Conservation (phyloP, 108 stramenopile genomes). For the Cyclotella cryptica region DNA sequence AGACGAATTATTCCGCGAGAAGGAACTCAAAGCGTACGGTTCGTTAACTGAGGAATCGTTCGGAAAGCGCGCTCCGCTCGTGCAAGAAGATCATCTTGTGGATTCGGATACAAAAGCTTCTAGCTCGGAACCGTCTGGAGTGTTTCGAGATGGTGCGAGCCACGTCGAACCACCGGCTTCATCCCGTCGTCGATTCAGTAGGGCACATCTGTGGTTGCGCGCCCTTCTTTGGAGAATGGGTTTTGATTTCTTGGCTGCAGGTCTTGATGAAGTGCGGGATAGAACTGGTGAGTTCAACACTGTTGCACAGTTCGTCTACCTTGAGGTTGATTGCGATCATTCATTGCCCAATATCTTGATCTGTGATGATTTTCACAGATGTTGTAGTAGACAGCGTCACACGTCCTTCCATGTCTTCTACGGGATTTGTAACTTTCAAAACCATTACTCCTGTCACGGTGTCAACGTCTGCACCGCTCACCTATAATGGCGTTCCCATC, state of each 20-base stretch:
- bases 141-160: neutral
- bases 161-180: neutral
- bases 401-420: conserved; percentile 57
- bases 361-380: conserved; percentile 10
- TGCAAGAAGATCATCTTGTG: conserved; percentile 32
- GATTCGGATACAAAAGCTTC: conserved; percentile 11
- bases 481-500: conserved; percentile 52
- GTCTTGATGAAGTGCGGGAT: conserved; percentile 42
- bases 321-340: neutral
- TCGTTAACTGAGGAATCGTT: neutral
- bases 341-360: neutral
- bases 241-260: conserved; percentile 52
- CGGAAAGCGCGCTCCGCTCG: conserved; percentile 24
- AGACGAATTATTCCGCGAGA: conserved; percentile 20
- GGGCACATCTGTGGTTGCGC: conserved; percentile 29
- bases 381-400: conserved; percentile 59
- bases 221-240: conserved; percentile 50
- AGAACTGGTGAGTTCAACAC: conserved; percentile 21
- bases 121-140: neutral
- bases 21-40: conserved; percentile 17
- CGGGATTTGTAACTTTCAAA: conserved; percentile 70
- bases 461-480: conserved; percentile 51
- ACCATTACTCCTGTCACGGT: conserved; percentile 56
- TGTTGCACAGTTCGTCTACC: neutral
- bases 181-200: conserved; percentile 7